Conservation (phyloP, 202 grass and related monocot species). For the Setaria italica region DNA sequence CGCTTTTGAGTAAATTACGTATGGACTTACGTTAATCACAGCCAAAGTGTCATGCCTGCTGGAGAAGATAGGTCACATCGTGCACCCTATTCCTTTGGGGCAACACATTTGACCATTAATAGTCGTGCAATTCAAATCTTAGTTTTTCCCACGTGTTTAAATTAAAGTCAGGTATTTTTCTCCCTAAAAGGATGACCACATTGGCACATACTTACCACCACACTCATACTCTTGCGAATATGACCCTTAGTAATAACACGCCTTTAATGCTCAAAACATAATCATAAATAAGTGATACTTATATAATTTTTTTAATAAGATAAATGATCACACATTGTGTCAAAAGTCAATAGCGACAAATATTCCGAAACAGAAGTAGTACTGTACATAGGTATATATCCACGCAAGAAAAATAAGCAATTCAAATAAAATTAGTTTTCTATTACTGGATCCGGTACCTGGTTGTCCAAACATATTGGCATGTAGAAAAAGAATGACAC, state of each 20-base stretch:
- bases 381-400: no score
- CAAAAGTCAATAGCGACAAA: no score
- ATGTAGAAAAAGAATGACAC: not conserved
- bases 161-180: not conserved
- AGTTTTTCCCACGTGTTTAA: not conserved
- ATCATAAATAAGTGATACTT: no score
- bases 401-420: no score
- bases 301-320: no score
- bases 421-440: not conserved
- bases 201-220: not conserved
- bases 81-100: not conserved
- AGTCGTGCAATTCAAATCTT: not conserved
- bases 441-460: not conserved
- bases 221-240: not conserved
- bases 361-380: no score
- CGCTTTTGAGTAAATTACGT: not conserved
- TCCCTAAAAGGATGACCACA: not conserved
- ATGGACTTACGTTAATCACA: not conserved
- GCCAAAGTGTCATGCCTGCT: conserved; percentile 1
- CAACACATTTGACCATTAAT: not conserved
- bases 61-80: not conserved
- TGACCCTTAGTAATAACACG: not conserved
- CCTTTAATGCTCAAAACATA: not conserved
- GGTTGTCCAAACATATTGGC: not conserved
- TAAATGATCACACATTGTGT: no score